Evolutionary conservation across 2,329 filamentous ascomycete species (phyloP).

Genomic region (Spiromastix sp.): DNA sequence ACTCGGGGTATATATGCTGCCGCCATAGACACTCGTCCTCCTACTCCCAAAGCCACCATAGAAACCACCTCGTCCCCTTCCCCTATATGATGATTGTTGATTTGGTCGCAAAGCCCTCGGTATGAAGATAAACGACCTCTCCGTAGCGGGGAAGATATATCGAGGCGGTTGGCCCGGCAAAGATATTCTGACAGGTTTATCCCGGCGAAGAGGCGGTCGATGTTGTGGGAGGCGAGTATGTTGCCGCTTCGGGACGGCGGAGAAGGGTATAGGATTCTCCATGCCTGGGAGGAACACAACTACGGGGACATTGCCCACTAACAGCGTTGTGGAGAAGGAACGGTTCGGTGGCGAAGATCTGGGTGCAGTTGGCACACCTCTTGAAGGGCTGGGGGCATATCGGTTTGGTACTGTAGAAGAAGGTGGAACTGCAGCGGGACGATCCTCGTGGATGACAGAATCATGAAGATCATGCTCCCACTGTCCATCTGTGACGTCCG

Average conservation of each 20-base stretch:
- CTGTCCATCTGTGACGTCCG: slow-evolving; percentile 54
- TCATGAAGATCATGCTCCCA: slow-evolving; percentile 98
- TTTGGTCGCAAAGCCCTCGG: slow-evolving; percentile 87
- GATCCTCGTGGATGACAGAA: slow-evolving; percentile 35
- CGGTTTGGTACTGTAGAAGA: slow-evolving; percentile 17
- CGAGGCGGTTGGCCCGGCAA: slow-evolving; percentile 67
- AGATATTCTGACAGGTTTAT: slow-evolving; percentile 93
- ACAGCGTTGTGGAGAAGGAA: slow-evolving; percentile 70
- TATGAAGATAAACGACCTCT: slow-evolving; percentile 96
- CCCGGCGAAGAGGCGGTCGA: slow-evolving; percentile 80
- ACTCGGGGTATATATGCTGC: slow-evolving; percentile 77
- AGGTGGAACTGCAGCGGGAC: slow-evolving; percentile 20
- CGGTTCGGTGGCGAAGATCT: slow-evolving; percentile 59
- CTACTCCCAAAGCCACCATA: slow-evolving; percentile 59
- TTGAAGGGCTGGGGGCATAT: slow-evolving; percentile 22
- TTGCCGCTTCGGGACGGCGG: slow-evolving; percentile 71
- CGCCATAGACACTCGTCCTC: slow-evolving; percentile 71
- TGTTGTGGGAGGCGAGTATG: slow-evolving; percentile 94
- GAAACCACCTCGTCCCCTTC: slow-evolving; percentile 55
- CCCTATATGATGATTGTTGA: slow-evolving; percentile 58
- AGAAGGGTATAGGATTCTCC: slow-evolving; percentile 58
- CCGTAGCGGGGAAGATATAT: slow-evolving; percentile 82
- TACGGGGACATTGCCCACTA: slow-evolving; percentile 76
- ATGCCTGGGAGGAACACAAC: slow-evolving; percentile 71
- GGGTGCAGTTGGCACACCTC: slow-evolving; percentile 33